These are phyloP conservation scores for Jimgerdemannia flammicorona DNA, from an alignment of 192 early-diverging fungal species.

Conservation along the genomic window DNA sequence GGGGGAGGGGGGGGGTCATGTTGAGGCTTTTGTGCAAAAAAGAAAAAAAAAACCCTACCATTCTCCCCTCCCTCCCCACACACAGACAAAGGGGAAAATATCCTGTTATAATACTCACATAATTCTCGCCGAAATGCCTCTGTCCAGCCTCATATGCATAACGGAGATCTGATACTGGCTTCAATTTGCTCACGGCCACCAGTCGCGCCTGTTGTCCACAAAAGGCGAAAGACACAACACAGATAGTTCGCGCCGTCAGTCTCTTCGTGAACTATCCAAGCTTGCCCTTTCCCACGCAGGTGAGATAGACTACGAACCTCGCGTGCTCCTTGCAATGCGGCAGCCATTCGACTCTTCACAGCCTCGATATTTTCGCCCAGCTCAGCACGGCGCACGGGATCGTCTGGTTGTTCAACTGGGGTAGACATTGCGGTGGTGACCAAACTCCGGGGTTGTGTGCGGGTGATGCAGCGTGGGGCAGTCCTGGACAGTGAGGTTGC, in stretches of 20 bases:
- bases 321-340: not conserved
- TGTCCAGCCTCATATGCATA: slow-evolving; percentile 81
- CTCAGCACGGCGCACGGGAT: not conserved
- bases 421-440: not conserved
- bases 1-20: too few relatives aligned
- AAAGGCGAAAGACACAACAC: too few relatives aligned
- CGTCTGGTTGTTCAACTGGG: not conserved
- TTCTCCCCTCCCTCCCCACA: not conserved
- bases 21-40: too few relatives aligned
- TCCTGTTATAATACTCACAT: slow-evolving; percentile 47
- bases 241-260: too few relatives aligned
- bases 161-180: slow-evolving; percentile 77
- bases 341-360: not conserved
- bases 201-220: slow-evolving; percentile 45
- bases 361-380: not conserved
- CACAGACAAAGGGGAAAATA: not conserved
- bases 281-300: too few relatives aligned
- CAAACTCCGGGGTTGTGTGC: too few relatives aligned
- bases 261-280: too few relatives aligned
- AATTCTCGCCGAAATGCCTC: slow-evolving; percentile 96
- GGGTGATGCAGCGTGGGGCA: not conserved
- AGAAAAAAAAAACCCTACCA: not conserved
- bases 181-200: slow-evolving; percentile 95
- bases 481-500: not conserved
- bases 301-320: not conserved